A percentile compares a stretch with the other conserved stretches of the same genome.
Evolutionary conservation across 345 rosid genomes (phyloP).

Genomic region (Alliaria petiolata): DNA sequence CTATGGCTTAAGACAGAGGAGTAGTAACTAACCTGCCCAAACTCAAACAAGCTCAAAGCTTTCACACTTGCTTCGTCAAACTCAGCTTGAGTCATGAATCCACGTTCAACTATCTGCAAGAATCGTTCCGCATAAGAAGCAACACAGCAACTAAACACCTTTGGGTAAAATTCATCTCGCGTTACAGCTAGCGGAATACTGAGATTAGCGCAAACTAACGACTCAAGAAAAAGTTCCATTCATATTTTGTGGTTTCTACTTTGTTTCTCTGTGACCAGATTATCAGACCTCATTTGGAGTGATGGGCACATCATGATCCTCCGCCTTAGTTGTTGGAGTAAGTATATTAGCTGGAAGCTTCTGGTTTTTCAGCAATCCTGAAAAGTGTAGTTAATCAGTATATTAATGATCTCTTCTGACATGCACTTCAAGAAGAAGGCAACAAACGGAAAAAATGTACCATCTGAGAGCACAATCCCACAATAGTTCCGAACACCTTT

Average conservation of each 20-base stretch:
- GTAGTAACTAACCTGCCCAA: slow-evolving; percentile 68
- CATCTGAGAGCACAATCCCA: slow-evolving; percentile 79
- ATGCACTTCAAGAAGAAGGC: neutral
- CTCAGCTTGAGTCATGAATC: slow-evolving; percentile 82
- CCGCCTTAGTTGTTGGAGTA: slow-evolving; percentile 88
- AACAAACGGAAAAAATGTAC: slow-evolving; percentile 37
- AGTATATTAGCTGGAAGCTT: slow-evolving; percentile 68
- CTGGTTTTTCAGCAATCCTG: slow-evolving; percentile 73
- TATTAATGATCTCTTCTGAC: neutral
- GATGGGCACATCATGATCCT: slow-evolving; percentile 78
- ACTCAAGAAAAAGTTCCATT: neutral
- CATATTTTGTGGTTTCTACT: neutral
- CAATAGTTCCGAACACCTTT: slow-evolving; percentile 77
- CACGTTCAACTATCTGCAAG: slow-evolving; percentile 66
- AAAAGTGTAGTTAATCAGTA: neutral
- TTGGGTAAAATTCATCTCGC: neutral
- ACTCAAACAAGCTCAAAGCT: slow-evolving; percentile 80
- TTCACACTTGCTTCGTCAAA: slow-evolving; percentile 78
- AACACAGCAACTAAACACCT: slow-evolving; percentile 11
- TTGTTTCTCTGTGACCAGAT: neutral
- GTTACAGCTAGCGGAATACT: slow-evolving; percentile 16
- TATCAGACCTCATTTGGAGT: slow-evolving; percentile 60
- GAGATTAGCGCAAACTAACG: too few species aligned
- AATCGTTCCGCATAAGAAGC: slow-evolving; percentile 19
- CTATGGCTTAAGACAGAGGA: neutral